Evolutionary conservation across 768 basidiomycete genomes (phyloP).

Genomic region (Sutorius australiensis): DNA sequence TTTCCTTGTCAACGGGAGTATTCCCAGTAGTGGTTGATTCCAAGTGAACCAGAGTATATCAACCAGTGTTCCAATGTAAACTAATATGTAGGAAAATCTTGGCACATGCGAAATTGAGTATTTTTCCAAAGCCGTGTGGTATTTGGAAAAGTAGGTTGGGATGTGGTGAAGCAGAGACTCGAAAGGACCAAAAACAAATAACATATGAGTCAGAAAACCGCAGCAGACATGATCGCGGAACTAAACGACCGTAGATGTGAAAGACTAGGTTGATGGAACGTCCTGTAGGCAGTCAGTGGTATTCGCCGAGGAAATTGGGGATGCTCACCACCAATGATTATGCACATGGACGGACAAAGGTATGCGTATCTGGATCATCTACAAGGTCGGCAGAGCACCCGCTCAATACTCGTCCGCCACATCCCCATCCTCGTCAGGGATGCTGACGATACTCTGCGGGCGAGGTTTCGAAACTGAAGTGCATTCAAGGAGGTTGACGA

Average conservation of each 20-base stretch:
- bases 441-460: slow-evolving; percentile 43
- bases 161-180: slow-evolving; percentile 8
- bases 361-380: slow-evolving; percentile 20
- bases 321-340: slow-evolving; percentile 18
- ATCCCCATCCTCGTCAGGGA: slow-evolving; percentile 54
- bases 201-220: slow-evolving; percentile 16
- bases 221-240: slow-evolving; percentile 24
- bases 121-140: slow-evolving; percentile 2
- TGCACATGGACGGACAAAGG: slow-evolving; percentile 24
- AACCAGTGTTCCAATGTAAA: slow-evolving; percentile 11
- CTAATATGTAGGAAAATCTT: slow-evolving; percentile 8
- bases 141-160: background rate
- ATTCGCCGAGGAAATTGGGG: background rate
- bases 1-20: background rate
- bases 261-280: slow-evolving; percentile 20
- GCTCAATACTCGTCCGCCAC: slow-evolving; percentile 51
- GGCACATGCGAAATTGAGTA: slow-evolving; percentile 7
- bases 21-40: background rate
- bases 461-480: slow-evolving; percentile 35
- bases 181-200: slow-evolving; percentile 19
- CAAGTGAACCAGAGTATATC: slow-evolving; percentile 11
- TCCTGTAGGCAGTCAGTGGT: slow-evolving; percentile 1
- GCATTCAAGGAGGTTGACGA: slow-evolving; percentile 62
- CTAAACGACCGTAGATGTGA: slow-evolving; percentile 33
- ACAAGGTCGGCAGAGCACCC: slow-evolving; percentile 13